Percentiles rank a stretch among this genome's conserved stretches.
phyloP scores from a whole-genome alignment of 306 rosid genomes.

The Medicago arabica region DNA sequence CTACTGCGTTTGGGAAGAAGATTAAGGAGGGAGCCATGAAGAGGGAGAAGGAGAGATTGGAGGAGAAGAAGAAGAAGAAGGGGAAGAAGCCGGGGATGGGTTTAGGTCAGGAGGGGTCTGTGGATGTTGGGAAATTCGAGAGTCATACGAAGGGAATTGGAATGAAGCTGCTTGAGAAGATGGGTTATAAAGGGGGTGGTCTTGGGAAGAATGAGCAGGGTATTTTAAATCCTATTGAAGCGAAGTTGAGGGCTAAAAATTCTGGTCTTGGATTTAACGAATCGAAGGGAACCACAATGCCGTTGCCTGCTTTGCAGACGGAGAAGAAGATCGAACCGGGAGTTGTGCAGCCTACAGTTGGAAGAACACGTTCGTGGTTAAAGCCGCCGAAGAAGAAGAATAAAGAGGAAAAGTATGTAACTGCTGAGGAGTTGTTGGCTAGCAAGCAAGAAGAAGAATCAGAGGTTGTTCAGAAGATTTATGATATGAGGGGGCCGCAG shows the following conservation, averaged over 20 bases:
- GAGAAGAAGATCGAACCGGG: slow-evolving; percentile 47
- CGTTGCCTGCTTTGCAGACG: slow-evolving; percentile 50
- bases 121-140: slow-evolving; percentile 72
- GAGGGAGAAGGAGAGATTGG: slow-evolving; percentile 64
- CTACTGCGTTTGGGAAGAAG: slow-evolving; percentile 80
- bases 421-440: slow-evolving; percentile 80
- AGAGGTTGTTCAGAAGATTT: slow-evolving; percentile 76
- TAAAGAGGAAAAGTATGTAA: slow-evolving; percentile 57
- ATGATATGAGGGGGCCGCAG: slow-evolving; percentile 63
- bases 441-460: slow-evolving; percentile 72
- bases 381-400: slow-evolving; percentile 56
- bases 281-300: slow-evolving; percentile 52
- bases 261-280: slow-evolving; percentile 86
- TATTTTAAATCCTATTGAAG: slow-evolving; percentile 78
- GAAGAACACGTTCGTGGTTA: slow-evolving; percentile 60
- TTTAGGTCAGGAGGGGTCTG: slow-evolving; percentile 38
- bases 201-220: slow-evolving; percentile 93
- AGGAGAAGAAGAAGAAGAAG: slow-evolving; percentile 66
- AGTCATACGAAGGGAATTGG: slow-evolving; percentile 88
- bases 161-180: slow-evolving; percentile 74
- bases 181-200: slow-evolving; percentile 98
- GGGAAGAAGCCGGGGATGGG: slow-evolving; percentile 36
- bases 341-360: slow-evolving; percentile 43
- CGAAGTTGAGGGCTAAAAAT: slow-evolving; percentile 80
- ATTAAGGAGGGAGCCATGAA: slow-evolving; percentile 82